These are phyloP conservation scores for Paramecium biaurelia DNA, from an alignment of 73 alveolate genomes.

Conservation along the genomic window DNA sequence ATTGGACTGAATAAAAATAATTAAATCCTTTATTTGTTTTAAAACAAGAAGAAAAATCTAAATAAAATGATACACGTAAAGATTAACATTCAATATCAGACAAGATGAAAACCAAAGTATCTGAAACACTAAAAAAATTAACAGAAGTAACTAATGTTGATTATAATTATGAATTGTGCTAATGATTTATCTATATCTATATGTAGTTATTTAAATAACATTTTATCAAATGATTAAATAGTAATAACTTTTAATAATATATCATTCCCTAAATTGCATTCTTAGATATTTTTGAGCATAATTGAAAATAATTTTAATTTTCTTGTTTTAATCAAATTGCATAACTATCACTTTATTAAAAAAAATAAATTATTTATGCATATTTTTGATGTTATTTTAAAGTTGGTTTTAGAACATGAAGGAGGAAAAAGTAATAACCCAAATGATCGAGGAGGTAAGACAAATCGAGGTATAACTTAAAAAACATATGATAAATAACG, in stretches of 20 bases:
- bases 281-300: too few species aligned
- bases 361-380: too few species aligned
- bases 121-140: not conserved
- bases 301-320: too few species aligned
- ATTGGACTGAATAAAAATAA: constrained; percentile 31
- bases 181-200: not conserved
- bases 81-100: not conserved
- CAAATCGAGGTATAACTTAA: not conserved
- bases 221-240: too few species aligned
- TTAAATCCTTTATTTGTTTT: constrained; percentile 16
- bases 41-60: not conserved
- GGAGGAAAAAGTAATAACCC: not conserved
- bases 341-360: too few species aligned
- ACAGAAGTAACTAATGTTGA: constrained; percentile 46
- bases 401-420: not conserved
- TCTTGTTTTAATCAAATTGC: too few species aligned
- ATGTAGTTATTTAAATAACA: not conserved
- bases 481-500: not conserved
- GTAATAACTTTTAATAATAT: too few species aligned
- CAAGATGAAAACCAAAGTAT: not conserved
- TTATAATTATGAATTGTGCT: not conserved
- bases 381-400: not conserved
- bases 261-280: too few species aligned
- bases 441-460: not conserved
- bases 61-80: not conserved